Evolutionary conservation across 2,329 filamentous ascomycete genomes (phyloP).

Genomic region (Penicillium sp.): DNA sequence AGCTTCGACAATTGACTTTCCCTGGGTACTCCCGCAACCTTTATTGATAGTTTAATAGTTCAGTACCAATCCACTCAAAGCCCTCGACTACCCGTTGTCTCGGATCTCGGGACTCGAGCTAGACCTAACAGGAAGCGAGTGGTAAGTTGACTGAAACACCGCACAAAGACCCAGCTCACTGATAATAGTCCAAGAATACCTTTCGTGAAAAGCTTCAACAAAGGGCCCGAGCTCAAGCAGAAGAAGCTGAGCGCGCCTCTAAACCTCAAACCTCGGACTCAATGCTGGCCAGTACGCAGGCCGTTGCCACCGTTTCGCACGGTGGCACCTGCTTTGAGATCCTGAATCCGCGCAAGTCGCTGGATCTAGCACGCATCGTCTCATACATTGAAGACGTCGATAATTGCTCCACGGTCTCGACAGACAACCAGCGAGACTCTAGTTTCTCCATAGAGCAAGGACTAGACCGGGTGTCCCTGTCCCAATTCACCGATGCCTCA

Average conservation of each 20-base stretch:
- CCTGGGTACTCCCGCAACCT: not conserved
- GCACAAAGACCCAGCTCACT: slow-evolving; percentile 12
- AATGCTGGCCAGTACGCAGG: slow-evolving; percentile 26
- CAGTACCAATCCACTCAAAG: slow-evolving; percentile 7
- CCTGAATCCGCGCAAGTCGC: slow-evolving; percentile 37
- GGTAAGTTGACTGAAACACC: slow-evolving; percentile 22
- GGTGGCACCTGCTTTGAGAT: slow-evolving; percentile 39
- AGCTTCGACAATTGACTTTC: not conserved
- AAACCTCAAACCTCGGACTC: slow-evolving; percentile 24
- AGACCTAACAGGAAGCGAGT: slow-evolving; percentile 25
- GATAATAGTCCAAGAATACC: slow-evolving; percentile 25
- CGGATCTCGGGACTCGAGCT: slow-evolving; percentile 19
- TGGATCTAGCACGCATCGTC: slow-evolving; percentile 35
- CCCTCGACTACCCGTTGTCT: slow-evolving; percentile 21
- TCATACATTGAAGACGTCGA: slow-evolving; percentile 38
- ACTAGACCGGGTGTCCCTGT: slow-evolving; percentile 20
- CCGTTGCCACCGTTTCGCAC: slow-evolving; percentile 30
- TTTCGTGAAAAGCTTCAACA: slow-evolving; percentile 32
- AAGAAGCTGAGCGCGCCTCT: slow-evolving; percentile 17
- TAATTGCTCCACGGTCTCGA: slow-evolving; percentile 19
- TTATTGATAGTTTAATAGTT: slow-evolving; percentile 9
- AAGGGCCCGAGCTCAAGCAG: slow-evolving; percentile 17
- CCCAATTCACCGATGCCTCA: slow-evolving; percentile 24
- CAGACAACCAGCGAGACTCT: slow-evolving; percentile 22
- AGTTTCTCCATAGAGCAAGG: slow-evolving; percentile 19